Evolutionary conservation across 495 filamentous ascomycete species (phyloP).

Genomic region (Tuber borchii): DNA sequence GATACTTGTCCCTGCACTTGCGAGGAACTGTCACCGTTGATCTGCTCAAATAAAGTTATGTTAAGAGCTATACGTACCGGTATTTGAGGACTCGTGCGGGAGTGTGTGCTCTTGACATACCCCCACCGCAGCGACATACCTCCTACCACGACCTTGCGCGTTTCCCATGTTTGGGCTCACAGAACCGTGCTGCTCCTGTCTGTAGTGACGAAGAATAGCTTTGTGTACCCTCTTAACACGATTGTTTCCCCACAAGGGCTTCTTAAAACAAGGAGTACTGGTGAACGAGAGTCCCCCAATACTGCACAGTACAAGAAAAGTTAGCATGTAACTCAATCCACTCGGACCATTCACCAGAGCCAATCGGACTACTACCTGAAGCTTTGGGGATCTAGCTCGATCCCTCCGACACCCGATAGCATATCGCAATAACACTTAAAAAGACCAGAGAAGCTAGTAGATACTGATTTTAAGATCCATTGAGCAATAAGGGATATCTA

Average conservation of each 20-base stretch:
- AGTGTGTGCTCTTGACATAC: not conserved
- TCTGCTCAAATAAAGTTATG: too few relatives aligned
- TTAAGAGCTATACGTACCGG: not conserved
- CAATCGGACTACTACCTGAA: not conserved
- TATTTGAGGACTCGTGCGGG: not conserved
- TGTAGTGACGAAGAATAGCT: not conserved
- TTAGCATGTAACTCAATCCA: not conserved
- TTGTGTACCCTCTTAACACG: not conserved
- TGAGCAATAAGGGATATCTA: not conserved
- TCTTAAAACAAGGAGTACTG: not conserved
- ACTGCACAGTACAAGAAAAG: not conserved
- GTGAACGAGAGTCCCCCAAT: not conserved
- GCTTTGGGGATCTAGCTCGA: not conserved
- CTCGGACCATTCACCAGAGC: too few relatives aligned
- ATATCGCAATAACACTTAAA: not conserved
- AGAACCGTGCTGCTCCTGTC: not conserved
- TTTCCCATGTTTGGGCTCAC: not conserved
- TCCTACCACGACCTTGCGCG: not conserved
- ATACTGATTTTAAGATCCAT: not conserved
- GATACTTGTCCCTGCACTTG: not conserved
- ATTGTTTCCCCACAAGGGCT: not conserved
- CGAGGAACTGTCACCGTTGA: too few relatives aligned
- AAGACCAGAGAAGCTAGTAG: not conserved
- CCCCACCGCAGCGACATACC: not conserved
- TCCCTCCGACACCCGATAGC: not conserved